Evolutionary conservation across 306 rosid species (phyloP).

Genomic region (Pachyrhizus erosus): DNA sequence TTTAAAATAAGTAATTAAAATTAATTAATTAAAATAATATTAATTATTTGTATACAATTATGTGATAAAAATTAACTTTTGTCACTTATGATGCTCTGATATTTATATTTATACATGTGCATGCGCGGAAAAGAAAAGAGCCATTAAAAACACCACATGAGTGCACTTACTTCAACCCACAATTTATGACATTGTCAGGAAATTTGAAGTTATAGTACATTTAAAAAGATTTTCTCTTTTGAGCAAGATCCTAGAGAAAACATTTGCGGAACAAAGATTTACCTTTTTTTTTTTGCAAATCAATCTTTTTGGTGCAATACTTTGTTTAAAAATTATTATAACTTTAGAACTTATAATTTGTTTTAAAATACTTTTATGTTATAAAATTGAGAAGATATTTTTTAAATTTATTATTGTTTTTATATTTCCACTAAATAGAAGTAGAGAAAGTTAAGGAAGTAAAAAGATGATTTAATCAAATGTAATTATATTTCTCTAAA

Average conservation of each 20-base stretch:
- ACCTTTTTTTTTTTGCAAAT: not conserved
- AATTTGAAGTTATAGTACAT: not conserved
- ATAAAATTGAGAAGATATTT: not conserved
- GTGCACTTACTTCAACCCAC: slow-evolving; percentile 10
- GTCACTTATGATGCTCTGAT: not conserved
- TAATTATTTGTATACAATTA: not conserved
- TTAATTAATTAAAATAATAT: not conserved
- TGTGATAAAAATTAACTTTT: not conserved
- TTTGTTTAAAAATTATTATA: not conserved
- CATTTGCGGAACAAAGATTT: not conserved
- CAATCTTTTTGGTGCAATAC: no score
- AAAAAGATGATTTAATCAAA: not conserved
- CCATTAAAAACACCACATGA: not conserved
- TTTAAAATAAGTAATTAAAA: not conserved
- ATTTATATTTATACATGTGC: not conserved
- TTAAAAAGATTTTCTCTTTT: not conserved
- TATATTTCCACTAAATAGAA: not conserved
- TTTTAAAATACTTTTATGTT: not conserved
- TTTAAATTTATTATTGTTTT: not conserved
- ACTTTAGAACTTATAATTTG: not conserved
- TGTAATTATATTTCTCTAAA: not conserved
- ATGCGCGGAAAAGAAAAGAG: not conserved
- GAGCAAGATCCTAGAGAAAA: not conserved
- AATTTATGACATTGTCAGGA: not conserved
- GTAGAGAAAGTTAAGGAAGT: not conserved